These are phyloP conservation scores for Trichoderma cornu-damae DNA, from an alignment of 2,329 filamentous ascomycete species.

Conservation along the genomic window DNA sequence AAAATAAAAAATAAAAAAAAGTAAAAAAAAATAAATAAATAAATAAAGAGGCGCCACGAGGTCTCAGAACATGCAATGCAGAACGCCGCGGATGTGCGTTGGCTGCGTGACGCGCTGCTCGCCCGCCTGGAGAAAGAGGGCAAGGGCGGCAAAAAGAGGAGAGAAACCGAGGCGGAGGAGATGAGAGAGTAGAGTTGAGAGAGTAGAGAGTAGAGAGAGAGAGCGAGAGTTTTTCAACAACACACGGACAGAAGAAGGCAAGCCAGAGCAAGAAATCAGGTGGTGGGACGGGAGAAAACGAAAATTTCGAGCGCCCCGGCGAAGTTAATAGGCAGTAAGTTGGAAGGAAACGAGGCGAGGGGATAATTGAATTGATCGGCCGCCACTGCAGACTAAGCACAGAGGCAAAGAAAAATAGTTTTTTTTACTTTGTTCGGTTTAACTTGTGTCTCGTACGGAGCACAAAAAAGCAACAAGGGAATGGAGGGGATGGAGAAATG, in stretches of 20 bases:
- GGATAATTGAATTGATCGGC: slow-evolving; percentile 16
- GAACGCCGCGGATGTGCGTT: not conserved
- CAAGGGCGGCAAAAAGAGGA: not conserved
- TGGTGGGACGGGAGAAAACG: not conserved
- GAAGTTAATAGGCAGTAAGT: too few relatives aligned
- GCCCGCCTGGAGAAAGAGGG: not conserved
- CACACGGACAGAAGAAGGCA: not conserved
- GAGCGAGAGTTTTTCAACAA: too few relatives aligned
- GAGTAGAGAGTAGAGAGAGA: too few relatives aligned
- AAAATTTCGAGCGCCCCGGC: not conserved
- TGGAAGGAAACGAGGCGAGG: not conserved
- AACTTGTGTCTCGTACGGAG: slow-evolving; percentile 9
- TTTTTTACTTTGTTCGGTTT: not conserved
- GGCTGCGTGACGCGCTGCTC: not conserved
- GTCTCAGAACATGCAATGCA: slow-evolving; percentile 1
- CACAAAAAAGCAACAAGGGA: not conserved
- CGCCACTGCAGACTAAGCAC: slow-evolving; percentile 17
- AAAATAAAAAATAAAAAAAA: too few relatives aligned
- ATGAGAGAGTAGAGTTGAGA: too few relatives aligned
- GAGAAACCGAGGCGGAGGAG: not conserved
- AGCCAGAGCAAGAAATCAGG: not conserved
- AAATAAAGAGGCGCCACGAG: not conserved
- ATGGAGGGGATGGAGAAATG: not conserved
- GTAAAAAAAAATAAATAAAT: too few relatives aligned
- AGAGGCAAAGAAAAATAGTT: too few relatives aligned